Conservation (phyloP, 2,329 filamentous ascomycete genomes). For the Verticillium nubilum region DNA sequence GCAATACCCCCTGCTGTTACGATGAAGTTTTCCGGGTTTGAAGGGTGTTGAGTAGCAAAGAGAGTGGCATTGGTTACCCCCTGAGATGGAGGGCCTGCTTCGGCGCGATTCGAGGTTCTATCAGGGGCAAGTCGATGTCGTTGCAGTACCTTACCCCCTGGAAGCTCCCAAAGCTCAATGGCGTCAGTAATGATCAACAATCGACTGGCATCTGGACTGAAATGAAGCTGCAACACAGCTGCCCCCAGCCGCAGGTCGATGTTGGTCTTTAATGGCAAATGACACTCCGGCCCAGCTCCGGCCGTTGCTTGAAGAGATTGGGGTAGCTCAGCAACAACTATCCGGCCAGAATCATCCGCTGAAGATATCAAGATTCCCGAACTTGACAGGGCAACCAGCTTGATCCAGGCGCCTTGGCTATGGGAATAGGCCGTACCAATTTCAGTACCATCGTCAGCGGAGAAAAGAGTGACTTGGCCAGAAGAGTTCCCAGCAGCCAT, state of each 20-base stretch:
- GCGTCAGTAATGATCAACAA: constrained; percentile 14
- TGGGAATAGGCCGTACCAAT: constrained; percentile 16
- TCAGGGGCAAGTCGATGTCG: background rate
- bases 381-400: constrained; percentile 13
- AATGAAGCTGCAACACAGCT: constrained; percentile 10
- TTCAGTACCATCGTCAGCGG: constrained; percentile 10
- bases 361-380: constrained; percentile 16
- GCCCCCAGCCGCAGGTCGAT: constrained; percentile 10
- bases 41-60: constrained; percentile 9
- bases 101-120: background rate
- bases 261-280: constrained; percentile 5
- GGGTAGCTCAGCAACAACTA: constrained; percentile 15
- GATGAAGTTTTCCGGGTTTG: constrained; percentile 8
- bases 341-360: constrained; percentile 18
- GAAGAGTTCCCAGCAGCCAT: constrained; percentile 19
- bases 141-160: constrained; percentile 11
- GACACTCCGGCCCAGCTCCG: background rate
- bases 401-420: constrained; percentile 12
- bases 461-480: constrained; percentile 18
- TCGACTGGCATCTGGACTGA: constrained; percentile 13
- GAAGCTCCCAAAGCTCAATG: constrained; percentile 17
- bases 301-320: background rate
- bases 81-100: background rate
- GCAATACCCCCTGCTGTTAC: background rate
- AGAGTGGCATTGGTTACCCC: background rate